A percentile compares a stretch with the other conserved stretches of the same genome.
These are phyloP conservation scores for Flaveria sonorensis DNA, from an alignment of 129 eudicot genomes.

Conservation along the genomic window DNA sequence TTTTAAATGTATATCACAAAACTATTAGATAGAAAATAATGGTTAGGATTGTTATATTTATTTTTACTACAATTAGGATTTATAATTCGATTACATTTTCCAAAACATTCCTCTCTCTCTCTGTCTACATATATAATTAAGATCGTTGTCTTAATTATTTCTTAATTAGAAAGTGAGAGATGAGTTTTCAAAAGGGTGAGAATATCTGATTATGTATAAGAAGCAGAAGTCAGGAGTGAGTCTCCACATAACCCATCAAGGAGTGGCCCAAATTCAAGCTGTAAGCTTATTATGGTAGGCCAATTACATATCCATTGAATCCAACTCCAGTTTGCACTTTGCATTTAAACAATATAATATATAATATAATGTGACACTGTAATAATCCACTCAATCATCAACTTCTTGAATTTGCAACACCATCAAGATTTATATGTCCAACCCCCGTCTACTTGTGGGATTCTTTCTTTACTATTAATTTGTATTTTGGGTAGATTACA, in stretches of 20 bases:
- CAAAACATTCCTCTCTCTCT: no score
- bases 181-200: slow-evolving; percentile 21
- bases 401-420: slow-evolving; percentile 40
- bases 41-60: no score
- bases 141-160: neutral
- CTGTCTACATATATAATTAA: no score
- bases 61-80: no score
- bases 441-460: slow-evolving; percentile 33
- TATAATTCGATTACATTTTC: no score
- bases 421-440: slow-evolving; percentile 34
- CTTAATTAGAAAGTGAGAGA: neutral
- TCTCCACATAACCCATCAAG: slow-evolving; percentile 33
- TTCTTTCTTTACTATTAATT: neutral
- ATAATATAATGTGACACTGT: neutral
- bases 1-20: neutral
- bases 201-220: slow-evolving; percentile 25
- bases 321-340: slow-evolving; percentile 30
- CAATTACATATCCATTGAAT: slow-evolving; percentile 37
- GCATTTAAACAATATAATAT: neutral
- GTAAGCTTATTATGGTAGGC: slow-evolving; percentile 34
- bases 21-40: neutral
- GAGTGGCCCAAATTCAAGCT: slow-evolving; percentile 40
- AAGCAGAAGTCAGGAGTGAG: slow-evolving; percentile 17
- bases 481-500: slow-evolving; percentile 4
- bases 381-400: slow-evolving; percentile 38